Base-by-base conservation (phyloP, 2,329 filamentous ascomycete species). In the Neofusicoccum sp. region DNA sequence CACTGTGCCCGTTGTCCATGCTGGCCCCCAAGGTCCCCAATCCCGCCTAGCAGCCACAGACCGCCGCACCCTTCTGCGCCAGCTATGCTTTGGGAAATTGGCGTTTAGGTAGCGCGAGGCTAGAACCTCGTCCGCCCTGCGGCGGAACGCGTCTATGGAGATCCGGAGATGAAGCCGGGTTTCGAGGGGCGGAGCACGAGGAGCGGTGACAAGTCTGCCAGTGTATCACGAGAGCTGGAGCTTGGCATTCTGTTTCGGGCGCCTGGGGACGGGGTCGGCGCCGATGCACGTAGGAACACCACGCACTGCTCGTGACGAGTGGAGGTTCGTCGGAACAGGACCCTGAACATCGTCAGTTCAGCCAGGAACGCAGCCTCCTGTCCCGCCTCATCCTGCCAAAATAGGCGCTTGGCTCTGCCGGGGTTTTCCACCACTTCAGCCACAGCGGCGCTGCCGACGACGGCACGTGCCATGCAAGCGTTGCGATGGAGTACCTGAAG, bases 101-200 rank as follows among this genome's bases (percentile, higher is more conserved):
- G 41, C 57, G 38, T 33, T 49, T 49, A 59, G 44, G 26, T 40
- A 14, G 45, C 28, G 44, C 45, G 51, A 56, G 44, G 40, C 57
- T 34, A 49, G 57, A 59, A 51, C 44, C 20, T 41, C 20, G 9
- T 9, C 33, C 41, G 31, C 57, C 6, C 36, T 16, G 33, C 36
- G 26, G 16, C 38, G n/a, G 51, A 56, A 56, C 51, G 28, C 43
- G 51, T 56, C 36, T 31, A 20, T 26, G 51, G 30, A 43, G 51
- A 56, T 56, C 51, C 51, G 51, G 51, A 56, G 51, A 56, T 56
- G 51, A 56, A 34, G 51, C 49, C 36, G 51, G 36, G 36, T 24
- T 54, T 43, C 51, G 51, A 56, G 51, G 43, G 43, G 51, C 51
- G 51, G 51, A 56, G 36, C 51, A 31, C 20, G 38, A 53, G 34